Base-by-base conservation (phyloP, 345 rosid genomes). In the Moringa oleifera region DNA sequence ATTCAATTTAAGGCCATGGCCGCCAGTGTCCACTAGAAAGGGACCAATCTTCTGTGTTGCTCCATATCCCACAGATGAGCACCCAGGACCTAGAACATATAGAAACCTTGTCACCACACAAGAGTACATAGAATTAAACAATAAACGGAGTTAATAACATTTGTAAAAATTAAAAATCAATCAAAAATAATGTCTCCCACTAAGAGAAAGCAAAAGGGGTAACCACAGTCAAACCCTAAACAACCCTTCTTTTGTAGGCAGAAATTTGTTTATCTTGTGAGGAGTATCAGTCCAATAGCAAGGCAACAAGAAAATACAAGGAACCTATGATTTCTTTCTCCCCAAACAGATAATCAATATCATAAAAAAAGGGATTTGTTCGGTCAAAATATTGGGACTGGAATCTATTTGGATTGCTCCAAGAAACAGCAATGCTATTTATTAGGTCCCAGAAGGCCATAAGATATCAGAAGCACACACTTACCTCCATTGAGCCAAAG, bases 11-110 rank as follows among this genome's bases (percentile, higher is more conserved):
- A 94, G 72, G 53, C 85, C 90, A 51, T 72, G 77, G 2, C 87
- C 96, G 52, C 78, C 76, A 55, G 69, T 69, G 83, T 85, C 92
- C 82, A 84, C 94, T 74, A 87, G 20, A 73, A 87, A 84, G 65
- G 96, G 99, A 51, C 99, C 99, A 73, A 94, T 94, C 79, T 94
- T 97, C 81, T 94, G 95, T 71, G 99, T 86, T 78, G 96, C 99
- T 50, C 99, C 99, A 67, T 94, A 88, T 73, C 96, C 99, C 77
- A 94, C 95, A 72, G 99, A 94, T 69, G 97, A 94, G 79, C 97
- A 94, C 57, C 97, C 96, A 66, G 99, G 99, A 70, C 99, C 99
- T 94, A 11, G 53, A 80, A 68, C 80, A 78, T 58, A 51, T 33
- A 71, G 74, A 71, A 63, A 41, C 1, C 75, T 77, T 81, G 77